phyloP scores from a whole-genome alignment of 129 eudicot genomes.

The Flaveria trinervia region DNA sequence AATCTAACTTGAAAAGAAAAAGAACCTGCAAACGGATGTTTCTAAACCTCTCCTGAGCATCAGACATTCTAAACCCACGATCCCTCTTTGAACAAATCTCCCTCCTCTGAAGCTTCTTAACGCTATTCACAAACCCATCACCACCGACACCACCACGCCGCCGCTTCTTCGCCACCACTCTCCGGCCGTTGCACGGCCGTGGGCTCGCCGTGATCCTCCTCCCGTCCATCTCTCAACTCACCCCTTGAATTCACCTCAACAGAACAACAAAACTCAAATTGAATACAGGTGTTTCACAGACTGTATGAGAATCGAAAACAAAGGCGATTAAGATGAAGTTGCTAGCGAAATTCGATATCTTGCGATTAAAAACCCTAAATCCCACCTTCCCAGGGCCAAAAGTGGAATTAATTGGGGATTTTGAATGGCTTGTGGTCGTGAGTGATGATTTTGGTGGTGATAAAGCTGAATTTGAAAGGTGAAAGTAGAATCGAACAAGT shows the following conservation, averaged over 20 bases:
- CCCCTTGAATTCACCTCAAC: not conserved
- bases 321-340: not conserved
- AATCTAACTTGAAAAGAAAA: not conserved
- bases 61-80: slow-evolving; percentile 78
- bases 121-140: slow-evolving; percentile 92
- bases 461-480: too few species aligned
- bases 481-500: not conserved
- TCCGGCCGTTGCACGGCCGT: slow-evolving; percentile 71
- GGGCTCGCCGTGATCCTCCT: slow-evolving; percentile 85
- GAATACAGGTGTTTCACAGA: too few species aligned
- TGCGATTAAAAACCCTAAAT: slow-evolving; percentile 30
- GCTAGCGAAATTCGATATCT: slow-evolving; percentile 6
- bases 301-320: too few species aligned
- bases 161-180: slow-evolving; percentile 88
- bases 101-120: slow-evolving; percentile 87
- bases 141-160: slow-evolving; percentile 62
- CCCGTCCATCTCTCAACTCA: slow-evolving; percentile 59
- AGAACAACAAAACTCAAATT: not conserved
- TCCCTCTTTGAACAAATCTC: slow-evolving; percentile 81
- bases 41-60: slow-evolving; percentile 84
- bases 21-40: slow-evolving; percentile 75
- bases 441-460: not conserved
- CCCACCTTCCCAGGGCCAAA: slow-evolving; percentile 13
- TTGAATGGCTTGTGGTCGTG: slow-evolving; percentile 21
- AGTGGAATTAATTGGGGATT: slow-evolving; percentile 27